Base-by-base conservation (phyloP, 345 rosid species). In the Sisymbrium irio region DNA sequence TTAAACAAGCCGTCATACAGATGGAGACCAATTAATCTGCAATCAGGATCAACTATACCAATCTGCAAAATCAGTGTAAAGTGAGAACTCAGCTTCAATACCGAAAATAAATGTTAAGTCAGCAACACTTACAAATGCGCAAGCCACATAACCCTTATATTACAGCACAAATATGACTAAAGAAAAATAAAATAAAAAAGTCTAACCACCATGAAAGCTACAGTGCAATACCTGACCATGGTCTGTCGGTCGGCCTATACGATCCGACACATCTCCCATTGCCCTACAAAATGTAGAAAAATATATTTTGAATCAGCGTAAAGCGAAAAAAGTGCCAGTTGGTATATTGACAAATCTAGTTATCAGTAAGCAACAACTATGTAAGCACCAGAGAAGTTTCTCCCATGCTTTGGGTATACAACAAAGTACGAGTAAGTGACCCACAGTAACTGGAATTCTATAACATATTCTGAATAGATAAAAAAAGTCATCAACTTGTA, bases 251-350 rank as follows among this genome's bases (percentile, higher is more conserved):
- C 91, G 89, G 66, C 97, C 89, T 62, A 90, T 90, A 37, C 89
- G 88, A 71, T 95, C 97, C n/a, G 97, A 90, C 42, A 92, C 97
- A 87, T 92, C 97, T 60, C 97, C 96, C 97, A 90, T 95, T 39
- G 96, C 97, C 69, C 93, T 92, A 69, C 69, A 85, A 9, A 53
- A 62, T 35, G 46, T 22, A 9, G 56, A 3, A 61, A 50, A 22
- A 6, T 5, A 47, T 49, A 46, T 36, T 45, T 10, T 46, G n/a
- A 73, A 57, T 36, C 20, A 18, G 51, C 22, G 64, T 63, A 33
- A 44, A 41, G 14, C 56, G 17, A 35, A 56, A 20, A 20, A 20
- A 44, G 10, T 32, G 11, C 9, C 36, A 56, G 25, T 57, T 33
- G 56, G 45, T 19, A 69, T 57, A 40, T 41, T 57, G 45, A 57